Percentiles rank a stretch among this genome's conserved stretches.
These are phyloP conservation scores for Basidiobolus meristosporus DNA, from an alignment of 371 early-diverging fungal species.

Conservation along the genomic window DNA sequence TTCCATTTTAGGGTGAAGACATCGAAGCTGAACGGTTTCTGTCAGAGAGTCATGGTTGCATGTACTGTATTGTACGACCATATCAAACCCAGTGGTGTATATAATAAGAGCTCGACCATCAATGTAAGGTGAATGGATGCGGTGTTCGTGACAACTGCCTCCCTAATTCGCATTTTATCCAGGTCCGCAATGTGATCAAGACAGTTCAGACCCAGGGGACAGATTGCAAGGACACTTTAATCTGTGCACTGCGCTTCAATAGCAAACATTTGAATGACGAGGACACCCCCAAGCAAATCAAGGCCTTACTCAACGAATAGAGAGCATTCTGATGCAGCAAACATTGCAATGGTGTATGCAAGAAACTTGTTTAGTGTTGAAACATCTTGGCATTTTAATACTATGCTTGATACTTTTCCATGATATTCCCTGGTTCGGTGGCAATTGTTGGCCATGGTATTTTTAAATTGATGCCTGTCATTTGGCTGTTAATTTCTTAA, in stretches of 20 bases:
- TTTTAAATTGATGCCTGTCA: no score
- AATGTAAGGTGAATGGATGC: no score
- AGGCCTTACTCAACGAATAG: conserved; percentile 16
- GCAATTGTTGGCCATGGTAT: no score
- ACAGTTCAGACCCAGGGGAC: conserved; percentile 43
- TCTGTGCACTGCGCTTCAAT: conserved; percentile 57
- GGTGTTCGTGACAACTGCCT: no score
- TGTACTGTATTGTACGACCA: conserved; percentile 82
- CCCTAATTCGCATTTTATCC: not conserved
- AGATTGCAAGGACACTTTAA: conserved; percentile 21
- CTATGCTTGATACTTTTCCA: no score
- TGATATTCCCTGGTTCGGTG: no score
- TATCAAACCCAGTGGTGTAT: conserved; percentile 60
- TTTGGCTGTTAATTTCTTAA: no score
- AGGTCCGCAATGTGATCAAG: conserved; percentile 46
- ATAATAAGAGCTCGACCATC: conserved; percentile 4
- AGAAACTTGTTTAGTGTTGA: not conserved
- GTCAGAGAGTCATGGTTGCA: conserved; percentile 70
- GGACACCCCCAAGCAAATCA: conserved; percentile 53
- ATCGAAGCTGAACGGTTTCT: conserved; percentile 28
- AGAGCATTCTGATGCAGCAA: conserved; percentile 1
- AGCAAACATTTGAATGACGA: conserved; percentile 68
- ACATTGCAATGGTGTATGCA: not conserved
- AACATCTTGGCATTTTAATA: no score
- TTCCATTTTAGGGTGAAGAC: conserved; percentile 8